Percentiles rank a stretch among this genome's conserved stretches.
phyloP scores from a whole-genome alignment of 176 grass and related monocot genomes.

The Calamus simplicifolius region DNA sequence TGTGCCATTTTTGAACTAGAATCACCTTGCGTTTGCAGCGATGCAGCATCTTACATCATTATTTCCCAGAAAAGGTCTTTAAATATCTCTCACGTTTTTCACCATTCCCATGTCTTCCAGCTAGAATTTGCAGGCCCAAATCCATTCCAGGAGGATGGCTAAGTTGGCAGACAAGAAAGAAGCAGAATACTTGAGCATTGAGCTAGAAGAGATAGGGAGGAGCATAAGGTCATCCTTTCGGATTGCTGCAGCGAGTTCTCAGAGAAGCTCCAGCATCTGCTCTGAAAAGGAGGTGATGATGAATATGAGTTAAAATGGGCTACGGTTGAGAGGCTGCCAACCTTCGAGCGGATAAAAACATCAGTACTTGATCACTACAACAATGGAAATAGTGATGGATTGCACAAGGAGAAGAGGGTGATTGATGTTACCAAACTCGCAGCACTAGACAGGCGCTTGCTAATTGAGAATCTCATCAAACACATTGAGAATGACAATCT shows the following conservation, averaged over 20 bases:
- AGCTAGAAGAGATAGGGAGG: conserved; percentile 15
- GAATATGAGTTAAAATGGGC: conserved; percentile 57
- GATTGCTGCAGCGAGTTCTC: conserved; percentile 21
- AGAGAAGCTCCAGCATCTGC: conserved; percentile 13
- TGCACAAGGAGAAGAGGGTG: background rate
- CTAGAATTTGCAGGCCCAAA: too few relatives aligned
- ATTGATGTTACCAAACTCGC: conserved; percentile 47
- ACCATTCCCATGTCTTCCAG: too few relatives aligned
- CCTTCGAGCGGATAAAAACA: conserved; percentile 30
- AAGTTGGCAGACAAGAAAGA: conserved; percentile 7
- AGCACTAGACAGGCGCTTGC: conserved; percentile 23
- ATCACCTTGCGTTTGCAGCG: too few relatives aligned
- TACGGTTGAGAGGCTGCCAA: conserved; percentile 53
- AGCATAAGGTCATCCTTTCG: conserved; percentile 30
- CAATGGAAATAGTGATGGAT: background rate
- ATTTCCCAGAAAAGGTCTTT: too few relatives aligned
- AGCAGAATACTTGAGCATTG: background rate
- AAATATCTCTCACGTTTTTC: too few relatives aligned
- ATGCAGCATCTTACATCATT: too few relatives aligned
- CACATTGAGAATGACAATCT: conserved; percentile 51
- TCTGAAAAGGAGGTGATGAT: conserved; percentile 9
- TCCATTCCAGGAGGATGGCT: conserved; percentile 5
- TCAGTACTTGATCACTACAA: conserved; percentile 19
- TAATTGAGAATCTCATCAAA: conserved; percentile 53
- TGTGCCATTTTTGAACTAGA: too few relatives aligned